Conservation (phyloP, 768 basidiomycete species). For the Tricholoma saponaceum region DNA sequence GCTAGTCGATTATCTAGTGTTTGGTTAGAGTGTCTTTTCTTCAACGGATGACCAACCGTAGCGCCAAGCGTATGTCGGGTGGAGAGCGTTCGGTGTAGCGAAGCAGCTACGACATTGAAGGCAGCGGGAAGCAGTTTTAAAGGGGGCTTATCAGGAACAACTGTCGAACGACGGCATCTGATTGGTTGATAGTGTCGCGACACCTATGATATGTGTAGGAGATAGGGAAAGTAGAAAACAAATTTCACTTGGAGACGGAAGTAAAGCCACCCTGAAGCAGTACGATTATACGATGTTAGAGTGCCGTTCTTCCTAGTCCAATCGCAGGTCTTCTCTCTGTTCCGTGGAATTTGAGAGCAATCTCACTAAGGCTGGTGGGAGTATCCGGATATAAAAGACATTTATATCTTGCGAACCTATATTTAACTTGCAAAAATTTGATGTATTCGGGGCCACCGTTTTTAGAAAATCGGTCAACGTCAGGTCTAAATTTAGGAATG, state of each 20-base stretch:
- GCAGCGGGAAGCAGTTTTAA: neutral
- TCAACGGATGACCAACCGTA: neutral
- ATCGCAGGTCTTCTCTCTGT: neutral
- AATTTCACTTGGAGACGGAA: neutral
- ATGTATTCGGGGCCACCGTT: too few species aligned
- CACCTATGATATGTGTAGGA: neutral
- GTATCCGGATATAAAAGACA: too few species aligned
- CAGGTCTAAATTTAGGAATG: too few species aligned
- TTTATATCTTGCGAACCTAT: too few species aligned
- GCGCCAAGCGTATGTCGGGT: neutral
- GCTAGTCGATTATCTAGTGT: neutral
- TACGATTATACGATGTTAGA: neutral
- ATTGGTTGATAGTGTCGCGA: neutral
- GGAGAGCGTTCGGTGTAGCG: neutral
- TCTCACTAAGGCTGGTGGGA: too few species aligned
- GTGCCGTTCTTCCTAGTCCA: neutral
- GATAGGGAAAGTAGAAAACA: neutral
- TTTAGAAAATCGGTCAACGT: too few species aligned
- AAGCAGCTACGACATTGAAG: neutral
- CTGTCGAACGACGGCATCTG: neutral
- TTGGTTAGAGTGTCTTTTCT: neutral
- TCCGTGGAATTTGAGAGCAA: too few species aligned
- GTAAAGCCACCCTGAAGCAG: neutral
- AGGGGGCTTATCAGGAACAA: neutral
- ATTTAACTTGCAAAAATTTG: too few species aligned